phyloP scores from a whole-genome alignment of 2,329 filamentous ascomycete species.

The Scedosporium minutisporum region DNA sequence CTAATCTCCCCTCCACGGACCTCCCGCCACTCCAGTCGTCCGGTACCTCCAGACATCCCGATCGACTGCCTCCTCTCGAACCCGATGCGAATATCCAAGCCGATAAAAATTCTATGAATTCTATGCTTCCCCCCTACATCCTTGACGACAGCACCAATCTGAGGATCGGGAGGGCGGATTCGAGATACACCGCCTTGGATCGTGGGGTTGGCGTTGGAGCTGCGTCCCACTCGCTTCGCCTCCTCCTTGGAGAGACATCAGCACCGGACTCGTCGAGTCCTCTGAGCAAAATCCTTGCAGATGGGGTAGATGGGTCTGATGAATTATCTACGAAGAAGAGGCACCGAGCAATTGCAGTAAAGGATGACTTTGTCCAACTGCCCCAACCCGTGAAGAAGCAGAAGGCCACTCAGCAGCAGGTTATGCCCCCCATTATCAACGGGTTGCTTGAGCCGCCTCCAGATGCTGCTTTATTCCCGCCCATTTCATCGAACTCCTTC shows the following conservation, averaged over 20 bases:
- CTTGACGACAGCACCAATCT: background rate
- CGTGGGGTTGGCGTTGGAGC: conserved; percentile 1
- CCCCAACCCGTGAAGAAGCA: conserved; percentile 57
- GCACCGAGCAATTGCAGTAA: conserved; percentile 34
- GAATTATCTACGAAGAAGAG: conserved; percentile 45
- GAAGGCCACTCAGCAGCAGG: conserved; percentile 45
- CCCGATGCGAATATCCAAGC: conserved; percentile 30
- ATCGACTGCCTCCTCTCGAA: conserved; percentile 41
- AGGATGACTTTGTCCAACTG: conserved; percentile 55
- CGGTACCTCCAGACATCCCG: conserved; percentile 28
- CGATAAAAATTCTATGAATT: conserved; percentile 1
- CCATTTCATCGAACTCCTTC: conserved; percentile 49
- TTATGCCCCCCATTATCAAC: conserved; percentile 56
- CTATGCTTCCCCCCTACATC: background rate
- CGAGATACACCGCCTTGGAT: conserved; percentile 11
- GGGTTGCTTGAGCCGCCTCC: conserved; percentile 54
- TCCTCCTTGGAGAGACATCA: conserved; percentile 30
- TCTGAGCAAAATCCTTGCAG: conserved; percentile 36
- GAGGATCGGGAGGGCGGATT: conserved; percentile 8
- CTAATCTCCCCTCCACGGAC: conserved; percentile 38
- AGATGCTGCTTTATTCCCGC: conserved; percentile 51
- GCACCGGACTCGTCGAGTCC: conserved; percentile 30
- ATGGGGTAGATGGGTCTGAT: conserved; percentile 31
- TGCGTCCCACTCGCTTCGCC: conserved; percentile 25
- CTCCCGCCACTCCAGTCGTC: conserved; percentile 42